Percentiles rank a stretch among this genome's conserved stretches.
Conservation (phyloP, 139 green algal species). For the Chlorella sp. region DNA sequence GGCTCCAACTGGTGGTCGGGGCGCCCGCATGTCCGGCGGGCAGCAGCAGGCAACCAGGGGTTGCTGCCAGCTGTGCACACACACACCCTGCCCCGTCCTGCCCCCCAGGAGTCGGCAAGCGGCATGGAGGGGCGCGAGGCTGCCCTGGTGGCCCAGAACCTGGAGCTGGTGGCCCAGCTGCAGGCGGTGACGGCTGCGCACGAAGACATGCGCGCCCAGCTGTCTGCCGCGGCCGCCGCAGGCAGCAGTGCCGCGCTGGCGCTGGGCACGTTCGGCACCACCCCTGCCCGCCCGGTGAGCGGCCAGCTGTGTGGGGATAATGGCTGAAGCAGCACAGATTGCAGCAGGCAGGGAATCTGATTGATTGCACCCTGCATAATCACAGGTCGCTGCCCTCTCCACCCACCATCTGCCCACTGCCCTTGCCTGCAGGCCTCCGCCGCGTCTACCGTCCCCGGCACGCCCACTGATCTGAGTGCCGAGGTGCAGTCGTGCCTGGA, state of each 20-base stretch:
- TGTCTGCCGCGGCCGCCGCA: not conserved
- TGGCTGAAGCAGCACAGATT: too few relatives aligned
- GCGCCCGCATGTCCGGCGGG: not conserved
- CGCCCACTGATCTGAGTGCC: constrained; percentile 9
- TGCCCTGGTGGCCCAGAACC: constrained; percentile 20
- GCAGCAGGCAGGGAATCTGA: not conserved
- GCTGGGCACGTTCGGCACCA: not conserved
- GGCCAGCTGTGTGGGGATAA: too few relatives aligned
- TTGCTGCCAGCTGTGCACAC: not conserved
- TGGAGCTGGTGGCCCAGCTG: constrained; percentile 28
- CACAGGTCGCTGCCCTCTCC: too few relatives aligned
- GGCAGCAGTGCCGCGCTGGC: not conserved
- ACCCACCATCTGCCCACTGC: not conserved
- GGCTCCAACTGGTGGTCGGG: not conserved
- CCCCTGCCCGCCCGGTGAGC: not conserved
- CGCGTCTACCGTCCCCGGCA: constrained; percentile 9
- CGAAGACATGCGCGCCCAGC: constrained; percentile 18
- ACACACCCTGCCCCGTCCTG: not conserved
- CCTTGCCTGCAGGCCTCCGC: constrained; percentile 9
- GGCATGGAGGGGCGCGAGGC: not conserved
- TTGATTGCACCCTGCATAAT: not conserved
- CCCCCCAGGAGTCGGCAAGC: not conserved
- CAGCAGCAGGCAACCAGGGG: too few relatives aligned
- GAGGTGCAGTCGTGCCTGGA: constrained; percentile 30
- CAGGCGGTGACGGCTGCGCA: constrained; percentile 7